phyloP scores from a whole-genome alignment of 2,329 filamentous ascomycete species.

The Pleoardoris graminearum region DNA sequence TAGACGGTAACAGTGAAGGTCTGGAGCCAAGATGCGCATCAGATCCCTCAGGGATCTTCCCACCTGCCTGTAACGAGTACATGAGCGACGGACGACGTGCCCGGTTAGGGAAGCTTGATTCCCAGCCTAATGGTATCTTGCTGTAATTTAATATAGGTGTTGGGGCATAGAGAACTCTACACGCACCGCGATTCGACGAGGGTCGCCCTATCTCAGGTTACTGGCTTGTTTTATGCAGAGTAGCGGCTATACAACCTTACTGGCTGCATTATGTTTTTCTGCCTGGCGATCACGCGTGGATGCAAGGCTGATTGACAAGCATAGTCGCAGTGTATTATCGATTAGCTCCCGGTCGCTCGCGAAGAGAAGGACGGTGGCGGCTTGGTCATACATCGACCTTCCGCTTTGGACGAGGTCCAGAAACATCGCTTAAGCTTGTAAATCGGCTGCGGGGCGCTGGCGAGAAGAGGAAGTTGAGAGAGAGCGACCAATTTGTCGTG shows the following conservation, averaged over 20 bases:
- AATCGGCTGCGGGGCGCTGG: neutral
- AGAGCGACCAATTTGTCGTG: constrained; percentile 1
- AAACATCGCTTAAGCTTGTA: constrained; percentile 10
- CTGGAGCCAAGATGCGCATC: neutral
- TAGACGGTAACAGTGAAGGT: neutral
- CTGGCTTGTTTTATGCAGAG: constrained; percentile 16
- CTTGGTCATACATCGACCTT: constrained; percentile 15
- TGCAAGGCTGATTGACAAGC: constrained; percentile 17
- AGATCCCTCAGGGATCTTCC: constrained; percentile 8
- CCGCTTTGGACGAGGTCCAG: constrained; percentile 17
- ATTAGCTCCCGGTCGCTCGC: constrained; percentile 3
- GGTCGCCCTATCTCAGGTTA: constrained; percentile 6
- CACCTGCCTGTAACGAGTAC: constrained; percentile 36
- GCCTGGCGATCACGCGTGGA: constrained; percentile 18
- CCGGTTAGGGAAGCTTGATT: constrained; percentile 28
- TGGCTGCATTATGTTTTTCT: constrained; percentile 15
- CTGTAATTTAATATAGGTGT: constrained; percentile 30
- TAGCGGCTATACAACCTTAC: constrained; percentile 16
- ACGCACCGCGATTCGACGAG: constrained; percentile 22
- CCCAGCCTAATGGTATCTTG: constrained; percentile 18
- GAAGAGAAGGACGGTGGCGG: constrained; percentile 10
- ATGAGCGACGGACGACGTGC: constrained; percentile 25
- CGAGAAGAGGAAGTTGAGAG: constrained; percentile 11
- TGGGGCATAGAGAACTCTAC: neutral
- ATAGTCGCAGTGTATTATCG: constrained; percentile 2